Evolutionary conservation across 1,284 basidiomycete genomes (phyloP).

Genomic region (Trichosporon asahii): DNA sequence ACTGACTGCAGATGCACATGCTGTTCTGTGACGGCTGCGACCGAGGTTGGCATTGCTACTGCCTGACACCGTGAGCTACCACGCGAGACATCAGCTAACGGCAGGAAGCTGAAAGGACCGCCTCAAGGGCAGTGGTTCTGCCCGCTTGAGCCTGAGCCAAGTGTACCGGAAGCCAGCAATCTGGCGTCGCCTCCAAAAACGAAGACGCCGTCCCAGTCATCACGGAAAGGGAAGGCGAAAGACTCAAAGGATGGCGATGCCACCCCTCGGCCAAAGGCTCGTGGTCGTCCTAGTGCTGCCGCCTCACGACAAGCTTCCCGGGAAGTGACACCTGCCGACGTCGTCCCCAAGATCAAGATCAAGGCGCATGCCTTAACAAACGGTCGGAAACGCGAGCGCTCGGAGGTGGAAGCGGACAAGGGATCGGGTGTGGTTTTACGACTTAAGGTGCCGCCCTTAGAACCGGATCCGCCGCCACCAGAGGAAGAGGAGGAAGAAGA

Average conservation of each 20-base stretch:
- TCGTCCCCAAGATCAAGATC: conserved; percentile 17
- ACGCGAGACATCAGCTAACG: neutral
- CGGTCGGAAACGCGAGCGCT: neutral
- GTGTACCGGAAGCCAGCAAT: conserved; percentile 2
- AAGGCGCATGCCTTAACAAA: conserved; percentile 10
- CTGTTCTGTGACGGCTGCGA: conserved; percentile 94
- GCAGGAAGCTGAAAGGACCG: conserved; percentile 58
- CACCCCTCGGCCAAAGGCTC: conserved; percentile 7
- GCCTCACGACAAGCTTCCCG: conserved; percentile 11
- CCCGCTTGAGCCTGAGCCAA: conserved; percentile 18
- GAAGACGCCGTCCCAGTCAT: neutral
- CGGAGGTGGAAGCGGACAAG: neutral
- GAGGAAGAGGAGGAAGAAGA: conserved; percentile 33
- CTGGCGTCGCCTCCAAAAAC: conserved; percentile 22
- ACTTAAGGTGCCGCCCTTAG: conserved; percentile 10
- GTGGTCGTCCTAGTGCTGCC: neutral
- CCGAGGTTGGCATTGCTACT: conserved; percentile 90
- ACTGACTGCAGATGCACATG: conserved; percentile 63
- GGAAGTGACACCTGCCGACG: neutral
- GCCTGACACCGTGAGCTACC: conserved; percentile 62
- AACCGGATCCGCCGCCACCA: neutral
- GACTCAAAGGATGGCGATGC: conserved; percentile 2
- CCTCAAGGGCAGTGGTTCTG: conserved; percentile 62
- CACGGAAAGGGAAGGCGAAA: conserved; percentile 22
- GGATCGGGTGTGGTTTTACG: neutral